These are phyloP conservation scores for Entomortierella beljakovae DNA, from an alignment of 192 early-diverging fungal species.

Conservation along the genomic window DNA sequence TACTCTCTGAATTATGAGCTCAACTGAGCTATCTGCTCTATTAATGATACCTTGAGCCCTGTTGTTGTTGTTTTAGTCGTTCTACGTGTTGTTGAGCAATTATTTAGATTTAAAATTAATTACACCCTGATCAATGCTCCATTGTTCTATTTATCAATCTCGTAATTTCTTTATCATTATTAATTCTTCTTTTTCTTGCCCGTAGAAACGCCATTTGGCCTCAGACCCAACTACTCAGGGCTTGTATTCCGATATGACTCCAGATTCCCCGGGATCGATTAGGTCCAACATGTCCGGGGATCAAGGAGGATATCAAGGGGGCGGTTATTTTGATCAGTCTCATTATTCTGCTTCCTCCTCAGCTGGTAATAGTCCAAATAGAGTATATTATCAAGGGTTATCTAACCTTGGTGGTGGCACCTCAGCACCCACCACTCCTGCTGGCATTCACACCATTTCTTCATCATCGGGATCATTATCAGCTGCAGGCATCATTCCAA, in stretches of 20 bases:
- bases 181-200: neutral
- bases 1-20: neutral
- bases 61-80: neutral
- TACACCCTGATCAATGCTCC: neutral
- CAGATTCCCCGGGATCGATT: conserved; percentile 36
- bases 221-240: conserved; percentile 29
- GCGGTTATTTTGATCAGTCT: conserved; percentile 36
- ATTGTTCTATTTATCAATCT: neutral
- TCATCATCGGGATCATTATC: neutral
- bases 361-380: conserved; percentile 1
- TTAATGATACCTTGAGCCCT: conserved; percentile 6
- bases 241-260: conserved; percentile 10
- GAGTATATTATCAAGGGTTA: neutral
- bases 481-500: neutral
- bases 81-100: no score
- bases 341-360: conserved; percentile 1
- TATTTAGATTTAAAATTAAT: no score
- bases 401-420: neutral
- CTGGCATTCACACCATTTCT: neutral
- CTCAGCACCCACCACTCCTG: conserved; percentile 35
- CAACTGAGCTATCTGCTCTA: conserved; percentile 3
- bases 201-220: conserved; percentile 50
- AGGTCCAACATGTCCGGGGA: conserved; percentile 6
- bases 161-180: neutral
- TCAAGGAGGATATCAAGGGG: conserved; percentile 3